These are phyloP conservation scores for Paramyrothecium sp. DNA, from an alignment of 2,329 filamentous ascomycete species.

Conservation along the genomic window DNA sequence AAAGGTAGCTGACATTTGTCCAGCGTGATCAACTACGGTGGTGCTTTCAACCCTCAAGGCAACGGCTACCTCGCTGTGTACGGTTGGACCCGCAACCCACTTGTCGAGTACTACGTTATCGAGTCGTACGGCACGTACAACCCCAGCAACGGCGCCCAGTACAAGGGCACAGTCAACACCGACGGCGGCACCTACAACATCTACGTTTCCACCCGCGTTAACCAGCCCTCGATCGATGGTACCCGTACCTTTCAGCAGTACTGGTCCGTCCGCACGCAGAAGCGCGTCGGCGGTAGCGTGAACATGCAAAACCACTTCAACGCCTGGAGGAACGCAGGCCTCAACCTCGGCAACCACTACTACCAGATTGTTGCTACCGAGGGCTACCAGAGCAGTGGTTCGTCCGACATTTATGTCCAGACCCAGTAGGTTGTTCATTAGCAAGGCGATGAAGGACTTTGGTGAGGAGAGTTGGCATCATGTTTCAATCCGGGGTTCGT, in stretches of 20 bases:
- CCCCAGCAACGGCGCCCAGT: conserved; percentile 31
- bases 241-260: conserved; percentile 49
- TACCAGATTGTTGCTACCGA: conserved; percentile 55
- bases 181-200: conserved; percentile 35
- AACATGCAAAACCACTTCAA: conserved; percentile 50
- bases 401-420: conserved; percentile 36
- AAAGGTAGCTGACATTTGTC: not conserved
- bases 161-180: conserved; percentile 26
- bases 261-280: conserved; percentile 46
- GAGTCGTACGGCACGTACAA: conserved; percentile 43
- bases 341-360: conserved; percentile 45
- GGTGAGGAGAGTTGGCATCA: too few relatives aligned
- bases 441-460: too few relatives aligned
- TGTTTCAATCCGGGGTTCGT: too few relatives aligned
- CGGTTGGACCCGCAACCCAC: conserved; percentile 29
- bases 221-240: conserved; percentile 45
- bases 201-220: conserved; percentile 30
- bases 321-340: conserved; percentile 45
- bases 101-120: conserved; percentile 31
- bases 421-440: not conserved
- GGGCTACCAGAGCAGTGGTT: conserved; percentile 49
- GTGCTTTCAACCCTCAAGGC: conserved; percentile 42
- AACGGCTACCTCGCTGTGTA: conserved; percentile 47
- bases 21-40: conserved; percentile 49
- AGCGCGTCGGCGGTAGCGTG: conserved; percentile 49